Percentiles rank a stretch among this genome's conserved stretches.
These are phyloP conservation scores for Trametes versicolor DNA, from an alignment of 1,284 basidiomycete genomes.

Conservation along the genomic window DNA sequence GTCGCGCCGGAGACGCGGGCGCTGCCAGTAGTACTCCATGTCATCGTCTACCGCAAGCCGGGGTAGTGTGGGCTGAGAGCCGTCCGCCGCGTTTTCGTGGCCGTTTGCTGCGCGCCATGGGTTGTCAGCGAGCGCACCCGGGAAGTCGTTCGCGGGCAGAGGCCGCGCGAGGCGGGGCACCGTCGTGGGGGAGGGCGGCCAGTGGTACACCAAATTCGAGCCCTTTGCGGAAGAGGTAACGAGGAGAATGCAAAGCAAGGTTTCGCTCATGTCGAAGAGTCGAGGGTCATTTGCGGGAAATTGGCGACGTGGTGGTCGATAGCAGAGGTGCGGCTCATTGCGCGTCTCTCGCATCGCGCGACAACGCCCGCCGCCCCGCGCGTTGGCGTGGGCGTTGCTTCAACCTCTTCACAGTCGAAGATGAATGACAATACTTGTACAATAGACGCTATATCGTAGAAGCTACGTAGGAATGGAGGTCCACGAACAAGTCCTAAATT, in stretches of 20 bases:
- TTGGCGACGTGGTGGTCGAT: neutral
- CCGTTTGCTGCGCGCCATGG: slow-evolving; percentile 72
- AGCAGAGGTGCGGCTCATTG: neutral
- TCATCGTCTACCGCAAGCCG: slow-evolving; percentile 30
- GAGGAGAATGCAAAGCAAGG: slow-evolving; percentile 75
- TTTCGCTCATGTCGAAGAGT: slow-evolving; percentile 52
- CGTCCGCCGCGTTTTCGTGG: slow-evolving; percentile 36
- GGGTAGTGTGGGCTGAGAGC: slow-evolving; percentile 24
- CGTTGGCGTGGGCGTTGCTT: too few relatives aligned
- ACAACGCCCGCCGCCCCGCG: too few relatives aligned
- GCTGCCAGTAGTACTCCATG: slow-evolving; percentile 46
- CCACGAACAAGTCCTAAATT: too few relatives aligned
- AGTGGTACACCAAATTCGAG: slow-evolving; percentile 75
- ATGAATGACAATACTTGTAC: too few relatives aligned
- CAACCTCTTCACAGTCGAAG: too few relatives aligned
- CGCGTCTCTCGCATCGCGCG: too few relatives aligned
- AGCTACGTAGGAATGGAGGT: too few relatives aligned
- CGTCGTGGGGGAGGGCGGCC: slow-evolving; percentile 71
- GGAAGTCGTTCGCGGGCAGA: slow-evolving; percentile 56
- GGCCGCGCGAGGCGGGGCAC: slow-evolving; percentile 71
- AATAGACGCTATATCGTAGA: too few relatives aligned
- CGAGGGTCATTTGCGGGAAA: neutral
- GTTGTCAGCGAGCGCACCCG: slow-evolving; percentile 68
- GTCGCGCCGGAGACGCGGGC: slow-evolving; percentile 37
- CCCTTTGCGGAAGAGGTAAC: slow-evolving; percentile 82